phyloP scores from a whole-genome alignment of 2,329 filamentous ascomycete species.

The Colletotrichum sp. region DNA sequence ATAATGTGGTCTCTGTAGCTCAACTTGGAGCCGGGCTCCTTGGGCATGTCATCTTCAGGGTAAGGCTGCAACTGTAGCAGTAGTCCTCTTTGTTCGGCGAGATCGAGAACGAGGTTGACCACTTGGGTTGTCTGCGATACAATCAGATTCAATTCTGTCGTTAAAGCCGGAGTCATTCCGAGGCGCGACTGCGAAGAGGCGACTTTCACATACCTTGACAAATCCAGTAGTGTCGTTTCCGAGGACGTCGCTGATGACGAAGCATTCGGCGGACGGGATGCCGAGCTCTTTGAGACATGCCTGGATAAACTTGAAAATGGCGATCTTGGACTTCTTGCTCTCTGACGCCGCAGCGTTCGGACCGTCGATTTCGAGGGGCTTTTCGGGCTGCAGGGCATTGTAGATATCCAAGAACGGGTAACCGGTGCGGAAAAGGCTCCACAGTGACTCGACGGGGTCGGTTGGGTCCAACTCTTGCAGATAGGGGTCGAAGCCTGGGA shows the following conservation, averaged over 20 bases:
- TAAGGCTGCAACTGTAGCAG: conserved; percentile 67
- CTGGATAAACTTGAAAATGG: conserved; percentile 91
- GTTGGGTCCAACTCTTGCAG: conserved; percentile 73
- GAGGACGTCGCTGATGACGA: conserved; percentile 90
- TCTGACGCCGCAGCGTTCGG: conserved; percentile 59
- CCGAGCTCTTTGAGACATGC: conserved; percentile 84
- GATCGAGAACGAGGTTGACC: conserved; percentile 89
- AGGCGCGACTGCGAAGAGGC: not conserved
- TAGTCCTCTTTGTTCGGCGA: conserved; percentile 78
- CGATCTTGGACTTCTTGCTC: conserved; percentile 81
- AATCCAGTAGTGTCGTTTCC: conserved; percentile 96
- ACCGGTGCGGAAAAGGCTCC: conserved; percentile 84
- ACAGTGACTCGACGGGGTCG: conserved; percentile 86
- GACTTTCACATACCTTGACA: conserved; percentile 73
- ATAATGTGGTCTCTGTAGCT: conserved; percentile 85
- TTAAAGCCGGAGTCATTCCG: not conserved
- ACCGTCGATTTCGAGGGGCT: conserved; percentile 71
- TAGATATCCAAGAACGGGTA: conserved; percentile 87
- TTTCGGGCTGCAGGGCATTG: conserved; percentile 78
- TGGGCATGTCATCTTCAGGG: conserved; percentile 56
- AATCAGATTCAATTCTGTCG: not conserved
- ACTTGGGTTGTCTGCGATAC: conserved; percentile 77
- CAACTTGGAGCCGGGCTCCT: conserved; percentile 68
- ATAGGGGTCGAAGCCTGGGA: conserved; percentile 81
- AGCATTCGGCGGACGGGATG: conserved; percentile 82